A percentile compares a stretch with the other conserved stretches of the same genome.
Evolutionary conservation across 2,329 filamentous ascomycete species (phyloP).

Genomic region (Paracoccidioides lutzii): DNA sequence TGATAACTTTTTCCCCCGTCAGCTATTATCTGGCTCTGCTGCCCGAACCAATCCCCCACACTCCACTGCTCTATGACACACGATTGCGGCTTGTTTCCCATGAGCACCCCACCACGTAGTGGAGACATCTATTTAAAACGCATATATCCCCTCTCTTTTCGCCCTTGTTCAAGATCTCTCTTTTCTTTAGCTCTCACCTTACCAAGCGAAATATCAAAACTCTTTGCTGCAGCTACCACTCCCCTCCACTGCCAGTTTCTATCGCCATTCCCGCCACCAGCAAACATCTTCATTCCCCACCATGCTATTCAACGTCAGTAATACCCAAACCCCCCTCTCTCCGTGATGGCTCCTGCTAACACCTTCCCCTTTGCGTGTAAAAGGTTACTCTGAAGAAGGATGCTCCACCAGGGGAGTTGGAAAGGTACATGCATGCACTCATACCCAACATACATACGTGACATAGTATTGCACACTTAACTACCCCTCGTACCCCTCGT

Average conservation of each 20-base stretch:
- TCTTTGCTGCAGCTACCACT: background rate
- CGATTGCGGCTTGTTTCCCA: background rate
- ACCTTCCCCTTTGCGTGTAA: slow-evolving; percentile 1
- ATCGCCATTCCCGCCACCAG: background rate
- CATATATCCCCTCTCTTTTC: background rate
- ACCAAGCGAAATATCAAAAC: background rate
- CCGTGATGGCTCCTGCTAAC: background rate
- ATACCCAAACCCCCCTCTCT: background rate
- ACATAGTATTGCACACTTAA: background rate
- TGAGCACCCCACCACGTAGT: too few relatives aligned
- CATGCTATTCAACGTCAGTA: slow-evolving; percentile 12
- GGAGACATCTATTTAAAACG: background rate
- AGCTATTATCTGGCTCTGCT: too few relatives aligned
- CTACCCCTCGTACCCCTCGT: background rate
- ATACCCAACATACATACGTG: background rate
- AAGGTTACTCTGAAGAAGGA: slow-evolving; percentile 71
- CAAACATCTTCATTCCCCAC: background rate
- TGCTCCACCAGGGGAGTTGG: slow-evolving; percentile 52
- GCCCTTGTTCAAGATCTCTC: background rate
- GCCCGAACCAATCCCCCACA: too few relatives aligned
- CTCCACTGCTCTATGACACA: too few relatives aligned
- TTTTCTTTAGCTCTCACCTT: background rate
- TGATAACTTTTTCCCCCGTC: too few relatives aligned
- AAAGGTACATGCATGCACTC: slow-evolving; percentile 41
- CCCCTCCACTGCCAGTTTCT: background rate